Evolutionary conservation across 352 stramenopile species (phyloP).

Genomic region (Elongisporangium undulatum): DNA sequence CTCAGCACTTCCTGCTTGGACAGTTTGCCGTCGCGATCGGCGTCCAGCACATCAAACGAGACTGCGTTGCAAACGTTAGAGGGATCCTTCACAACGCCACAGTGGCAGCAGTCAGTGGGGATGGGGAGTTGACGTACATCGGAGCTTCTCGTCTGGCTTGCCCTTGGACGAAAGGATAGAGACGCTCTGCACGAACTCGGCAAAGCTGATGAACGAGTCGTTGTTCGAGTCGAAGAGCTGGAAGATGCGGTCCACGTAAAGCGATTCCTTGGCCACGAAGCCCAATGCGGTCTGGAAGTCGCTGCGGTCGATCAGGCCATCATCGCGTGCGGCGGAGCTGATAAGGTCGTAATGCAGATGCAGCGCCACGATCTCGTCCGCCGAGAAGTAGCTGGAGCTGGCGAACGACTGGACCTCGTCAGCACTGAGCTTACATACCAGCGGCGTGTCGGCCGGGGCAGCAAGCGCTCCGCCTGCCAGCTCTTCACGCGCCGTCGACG

Average conservation of each 20-base stretch:
- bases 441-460: slow-evolving; percentile 4
- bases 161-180: slow-evolving; percentile 71
- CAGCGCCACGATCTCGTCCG: slow-evolving; percentile 55
- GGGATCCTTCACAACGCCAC: background rate
- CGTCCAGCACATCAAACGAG: slow-evolving; percentile 72
- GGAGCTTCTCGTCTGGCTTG: slow-evolving; percentile 59
- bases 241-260: slow-evolving; percentile 82
- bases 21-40: slow-evolving; percentile 69
- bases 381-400: slow-evolving; percentile 43
- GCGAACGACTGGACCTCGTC: slow-evolving; percentile 39
- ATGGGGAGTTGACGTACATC: slow-evolving; percentile 31
- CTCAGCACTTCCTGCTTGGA: slow-evolving; percentile 64
- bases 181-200: slow-evolving; percentile 74
- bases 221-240: slow-evolving; percentile 75
- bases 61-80: slow-evolving; percentile 26
- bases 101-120: background rate
- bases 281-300: slow-evolving; percentile 78
- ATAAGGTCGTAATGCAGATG: slow-evolving; percentile 67
- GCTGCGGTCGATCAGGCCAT: slow-evolving; percentile 69
- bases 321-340: slow-evolving; percentile 52
- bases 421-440: slow-evolving; percentile 53
- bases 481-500: slow-evolving; percentile 56
- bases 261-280: slow-evolving; percentile 75
- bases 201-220: slow-evolving; percentile 78
- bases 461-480: slow-evolving; percentile 7